These are phyloP conservation scores for Penicillium alfredii DNA, from an alignment of 495 filamentous ascomycete genomes.

Conservation along the genomic window DNA sequence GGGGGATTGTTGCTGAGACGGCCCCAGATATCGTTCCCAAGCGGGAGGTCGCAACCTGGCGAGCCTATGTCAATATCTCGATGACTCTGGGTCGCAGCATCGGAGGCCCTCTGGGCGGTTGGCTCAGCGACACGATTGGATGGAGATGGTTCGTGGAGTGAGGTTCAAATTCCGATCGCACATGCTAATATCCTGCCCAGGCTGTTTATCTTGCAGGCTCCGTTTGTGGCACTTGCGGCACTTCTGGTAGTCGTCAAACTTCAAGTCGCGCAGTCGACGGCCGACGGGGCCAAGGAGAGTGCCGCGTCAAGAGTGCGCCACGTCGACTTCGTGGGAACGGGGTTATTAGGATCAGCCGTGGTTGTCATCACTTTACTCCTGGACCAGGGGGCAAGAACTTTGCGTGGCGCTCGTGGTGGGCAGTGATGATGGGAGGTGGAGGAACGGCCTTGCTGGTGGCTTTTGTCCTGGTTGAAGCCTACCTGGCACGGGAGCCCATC, in stretches of 20 bases:
- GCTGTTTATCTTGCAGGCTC: constrained; percentile 57
- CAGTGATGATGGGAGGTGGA: constrained; percentile 11
- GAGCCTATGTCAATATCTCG: constrained; percentile 60
- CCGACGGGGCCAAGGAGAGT: not conserved
- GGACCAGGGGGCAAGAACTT: constrained; percentile 55
- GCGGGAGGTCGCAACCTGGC: constrained; percentile 62
- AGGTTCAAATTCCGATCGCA: not conserved
- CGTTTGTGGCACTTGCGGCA: constrained; percentile 47
- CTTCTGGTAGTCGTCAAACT: constrained; percentile 42
- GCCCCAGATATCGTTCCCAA: constrained; percentile 53
- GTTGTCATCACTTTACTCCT: constrained; percentile 48
- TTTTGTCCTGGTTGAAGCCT: constrained; percentile 48
- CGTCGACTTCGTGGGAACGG: constrained; percentile 55
- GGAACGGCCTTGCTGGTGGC: constrained; percentile 33
- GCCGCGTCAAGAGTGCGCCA: constrained; percentile 25
- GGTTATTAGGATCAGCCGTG: constrained; percentile 43
- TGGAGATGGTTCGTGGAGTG: constrained; percentile 65
- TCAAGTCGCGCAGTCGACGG: constrained; percentile 28
- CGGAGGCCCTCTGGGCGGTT: constrained; percentile 60
- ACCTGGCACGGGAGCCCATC: constrained; percentile 52
- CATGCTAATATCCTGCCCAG: constrained; percentile 21
- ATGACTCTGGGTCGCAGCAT: constrained; percentile 58
- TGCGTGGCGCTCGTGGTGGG: constrained; percentile 48
- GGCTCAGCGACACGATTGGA: constrained; percentile 57
- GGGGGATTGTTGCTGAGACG: no score